phyloP scores from a whole-genome alignment of 2,329 filamentous ascomycete genomes.

The Fusarium decemcellulare region DNA sequence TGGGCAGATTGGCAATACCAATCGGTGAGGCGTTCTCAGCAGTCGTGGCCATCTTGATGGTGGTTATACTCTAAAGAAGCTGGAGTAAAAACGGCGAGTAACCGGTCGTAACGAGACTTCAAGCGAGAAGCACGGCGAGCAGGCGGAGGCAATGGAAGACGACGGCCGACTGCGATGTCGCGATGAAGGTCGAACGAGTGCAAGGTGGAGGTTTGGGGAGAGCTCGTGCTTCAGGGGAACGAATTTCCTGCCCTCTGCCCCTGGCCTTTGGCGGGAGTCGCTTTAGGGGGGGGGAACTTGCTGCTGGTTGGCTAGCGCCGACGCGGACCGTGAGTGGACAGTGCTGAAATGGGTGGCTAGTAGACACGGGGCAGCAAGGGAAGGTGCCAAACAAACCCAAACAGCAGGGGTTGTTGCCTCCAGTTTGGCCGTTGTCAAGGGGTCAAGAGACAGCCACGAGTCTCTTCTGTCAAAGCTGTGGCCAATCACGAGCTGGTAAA shows the following conservation, averaged over 20 bases:
- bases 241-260: constrained; percentile 51
- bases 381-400: constrained; percentile 41
- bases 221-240: constrained; percentile 55
- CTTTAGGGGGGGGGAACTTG: constrained; percentile 42
- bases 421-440: constrained; percentile 30
- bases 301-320: constrained; percentile 49
- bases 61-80: constrained; percentile 22
- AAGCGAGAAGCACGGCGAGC: constrained; percentile 31
- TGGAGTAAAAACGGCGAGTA: constrained; percentile 22
- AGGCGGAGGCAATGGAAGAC: constrained; percentile 40
- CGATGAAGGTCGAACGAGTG: constrained; percentile 47
- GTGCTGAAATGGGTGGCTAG: constrained; percentile 41
- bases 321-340: constrained; percentile 46
- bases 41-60: constrained; percentile 65
- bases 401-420: constrained; percentile 21
- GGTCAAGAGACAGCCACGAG: constrained; percentile 38
- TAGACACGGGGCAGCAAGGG: constrained; percentile 48
- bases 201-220: constrained; percentile 49
- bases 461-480: constrained; percentile 38
- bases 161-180: constrained; percentile 43
- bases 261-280: constrained; percentile 42
- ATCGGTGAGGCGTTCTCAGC: constrained; percentile 76
- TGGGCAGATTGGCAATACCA: constrained; percentile 82
- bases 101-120: constrained; percentile 8
- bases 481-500: constrained; percentile 19